Evolutionary conservation across 139 green algal genomes (phyloP), one percentile per base, ranked within the genome.

Genomic region (Edaphochlamys debaryana): DNA sequence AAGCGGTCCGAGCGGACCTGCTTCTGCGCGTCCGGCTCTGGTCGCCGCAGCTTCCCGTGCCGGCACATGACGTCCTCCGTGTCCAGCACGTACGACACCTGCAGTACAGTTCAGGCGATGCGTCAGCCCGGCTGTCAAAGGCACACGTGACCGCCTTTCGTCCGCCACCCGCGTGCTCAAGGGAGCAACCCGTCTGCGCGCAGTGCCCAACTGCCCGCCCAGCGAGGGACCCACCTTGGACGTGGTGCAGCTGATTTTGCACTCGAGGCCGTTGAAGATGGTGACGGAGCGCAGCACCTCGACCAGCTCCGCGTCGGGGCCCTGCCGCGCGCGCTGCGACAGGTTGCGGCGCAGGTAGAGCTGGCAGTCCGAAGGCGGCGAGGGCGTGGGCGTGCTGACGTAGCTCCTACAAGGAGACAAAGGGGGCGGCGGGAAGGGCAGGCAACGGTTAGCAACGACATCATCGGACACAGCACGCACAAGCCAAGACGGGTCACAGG

Each of bases 71-170:
- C 85, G 83, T 99, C 96, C 88, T 98, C 95, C 0, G 96, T 99
- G 88, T 98, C 96, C 48, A 99, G 84, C 66, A 99, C 96, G 84
- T 99, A 99, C 0, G 95, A 97, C 73, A 96, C 92, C 88, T 95
- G 81, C 45, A 54, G n/a, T n/a, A n/a, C n/a, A n/a, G n/a, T n/a
- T n/a, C n/a, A n/a, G n/a, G n/a, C n/a, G n/a, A n/a, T n/a, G n/a
- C n/a, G n/a, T n/a, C n/a, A n/a, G n/a, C n/a, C n/a, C n/a, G n/a
- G n/a, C n/a, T n/a, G n/a, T n/a, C n/a, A n/a, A n/a, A n/a, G n/a
- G n/a, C n/a, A n/a, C n/a, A n/a, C n/a, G n/a, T n/a, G n/a, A n/a
- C n/a, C n/a, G n/a, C n/a, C n/a, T n/a, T n/a, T n/a, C n/a, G n/a
- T n/a, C n/a, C n/a, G n/a, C n/a, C n/a, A n/a, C n/a, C n/a, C n/a